Base-by-base conservation (phyloP, 129 eudicot species). In the Mikania micrantha region DNA sequence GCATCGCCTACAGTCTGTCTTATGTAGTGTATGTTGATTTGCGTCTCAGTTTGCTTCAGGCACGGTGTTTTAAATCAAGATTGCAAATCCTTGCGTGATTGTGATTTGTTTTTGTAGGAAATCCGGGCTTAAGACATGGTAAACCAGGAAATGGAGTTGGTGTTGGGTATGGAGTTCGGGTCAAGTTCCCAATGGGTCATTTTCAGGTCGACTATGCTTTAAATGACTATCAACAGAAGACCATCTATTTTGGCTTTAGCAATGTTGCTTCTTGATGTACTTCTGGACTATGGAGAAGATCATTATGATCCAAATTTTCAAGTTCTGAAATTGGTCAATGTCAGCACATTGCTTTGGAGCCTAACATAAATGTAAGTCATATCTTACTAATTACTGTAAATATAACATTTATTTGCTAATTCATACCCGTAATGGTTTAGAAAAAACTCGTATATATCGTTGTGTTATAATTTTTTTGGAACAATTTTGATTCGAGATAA, bases 141-240 rank as follows among this genome's bases (percentile, higher is more conserved):
- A 93, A 93, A 82, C 96, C 98, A 25, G 98, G 98, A 36, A 74
- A 29, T 0, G 98, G 98, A 44, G 57, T 84, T 13, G 98, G 98
- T 13, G 20, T 79, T 40, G 98, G 98, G 74, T 88, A 67, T 81
- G 96, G 98, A 44, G 63, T 86, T 44, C 87, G 98, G 66, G 74
- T 93, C 48, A 88, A 88, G 78, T 88, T 90, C 22, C 95, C 80
- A 0, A 45, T 93, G 42, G 98, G 98, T 1, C 96, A 87, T 60
- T 74, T 93, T 39, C 98, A 93, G 75, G 87, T 85, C 13, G 96
- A 92, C 77, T 85, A 74, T 22, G 98, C 98, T 28, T 75, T 88
- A 29, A 92, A 92, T 49, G 88, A 85, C 12, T 86, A 77, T 79
- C 85, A 86, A 45, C 96, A 92, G 68, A 82, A 74, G 73, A 92